phyloP scores from a whole-genome alignment of 345 rosid species.

The Brassica juncea region DNA sequence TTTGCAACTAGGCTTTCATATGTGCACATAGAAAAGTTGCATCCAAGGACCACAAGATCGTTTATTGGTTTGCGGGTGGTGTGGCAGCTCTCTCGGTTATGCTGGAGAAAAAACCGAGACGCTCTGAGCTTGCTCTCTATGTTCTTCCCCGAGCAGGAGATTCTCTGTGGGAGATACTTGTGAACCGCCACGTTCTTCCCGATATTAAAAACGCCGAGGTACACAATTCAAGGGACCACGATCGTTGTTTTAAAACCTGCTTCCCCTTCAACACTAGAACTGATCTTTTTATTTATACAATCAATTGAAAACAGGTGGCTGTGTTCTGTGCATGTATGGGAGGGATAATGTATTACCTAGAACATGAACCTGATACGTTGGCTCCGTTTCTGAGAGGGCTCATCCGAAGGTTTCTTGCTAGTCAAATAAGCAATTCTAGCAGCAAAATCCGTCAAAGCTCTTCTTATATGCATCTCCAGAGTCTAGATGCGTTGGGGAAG shows the following conservation, averaged over 20 bases:
- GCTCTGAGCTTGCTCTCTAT: constrained; percentile 92
- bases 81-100: constrained; percentile 87
- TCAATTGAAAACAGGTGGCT: constrained; percentile 63
- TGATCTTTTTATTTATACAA: not conserved
- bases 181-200: constrained; percentile 85
- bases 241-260: not conserved
- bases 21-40: constrained; percentile 89
- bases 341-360: constrained; percentile 95
- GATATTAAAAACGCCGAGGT: constrained; percentile 92
- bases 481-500: constrained; percentile 62
- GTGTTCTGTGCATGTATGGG: constrained; percentile 97
- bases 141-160: constrained; percentile 98
- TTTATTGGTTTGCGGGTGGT: constrained; percentile 93
- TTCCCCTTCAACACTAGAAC: not conserved
- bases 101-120: constrained; percentile 90
- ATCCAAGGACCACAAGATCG: constrained; percentile 86
- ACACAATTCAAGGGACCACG: constrained; percentile 8
- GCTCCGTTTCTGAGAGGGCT: constrained; percentile 90
- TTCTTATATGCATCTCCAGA: constrained; percentile 66
- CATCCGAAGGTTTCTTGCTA: constrained; percentile 90
- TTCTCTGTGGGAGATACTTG: constrained; percentile 90
- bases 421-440: constrained; percentile 85
- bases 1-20: constrained; percentile 68
- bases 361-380: constrained; percentile 94
- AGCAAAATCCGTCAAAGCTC: constrained; percentile 55